Conservation (phyloP, 139 green algal genomes). For the Tetradesmus obliquus region DNA sequence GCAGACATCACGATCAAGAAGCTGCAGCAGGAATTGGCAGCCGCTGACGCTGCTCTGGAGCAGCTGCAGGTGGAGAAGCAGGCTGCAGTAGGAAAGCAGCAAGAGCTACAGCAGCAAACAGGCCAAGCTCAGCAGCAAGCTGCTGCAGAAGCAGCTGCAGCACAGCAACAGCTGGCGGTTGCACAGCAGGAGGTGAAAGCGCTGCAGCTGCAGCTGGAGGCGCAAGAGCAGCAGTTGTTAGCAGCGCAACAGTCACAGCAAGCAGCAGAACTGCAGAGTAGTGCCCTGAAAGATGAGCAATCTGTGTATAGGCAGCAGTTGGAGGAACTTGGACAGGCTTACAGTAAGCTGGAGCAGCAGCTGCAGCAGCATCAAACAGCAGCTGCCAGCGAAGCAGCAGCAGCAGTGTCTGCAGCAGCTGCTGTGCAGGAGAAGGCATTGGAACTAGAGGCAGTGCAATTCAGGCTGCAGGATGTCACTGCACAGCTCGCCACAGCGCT, state of each 20-base stretch:
- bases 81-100: not conserved
- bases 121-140: not conserved
- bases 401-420: not conserved
- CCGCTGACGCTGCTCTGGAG: not conserved
- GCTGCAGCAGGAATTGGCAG: not conserved
- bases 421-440: not conserved
- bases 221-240: not conserved
- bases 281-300: not conserved
- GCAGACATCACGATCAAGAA: not conserved
- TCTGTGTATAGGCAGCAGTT: not conserved
- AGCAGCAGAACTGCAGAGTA: not conserved
- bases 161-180: not conserved
- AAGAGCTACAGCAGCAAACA: not conserved
- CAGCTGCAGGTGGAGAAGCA: constrained; percentile 5
- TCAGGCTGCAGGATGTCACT: not conserved
- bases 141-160: not conserved
- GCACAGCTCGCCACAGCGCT: not conserved
- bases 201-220: not conserved
- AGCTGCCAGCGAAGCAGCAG: not conserved
- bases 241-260: not conserved
- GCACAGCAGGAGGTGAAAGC: not conserved
- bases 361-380: constrained; percentile 1
- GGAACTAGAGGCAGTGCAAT: not conserved
- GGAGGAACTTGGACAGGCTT: not conserved
- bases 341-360: not conserved